Evolutionary conservation across 2,329 filamentous ascomycete genomes (phyloP), one percentile per base, ranked within the genome.

Genomic region (Elsinoe fawcettii): DNA sequence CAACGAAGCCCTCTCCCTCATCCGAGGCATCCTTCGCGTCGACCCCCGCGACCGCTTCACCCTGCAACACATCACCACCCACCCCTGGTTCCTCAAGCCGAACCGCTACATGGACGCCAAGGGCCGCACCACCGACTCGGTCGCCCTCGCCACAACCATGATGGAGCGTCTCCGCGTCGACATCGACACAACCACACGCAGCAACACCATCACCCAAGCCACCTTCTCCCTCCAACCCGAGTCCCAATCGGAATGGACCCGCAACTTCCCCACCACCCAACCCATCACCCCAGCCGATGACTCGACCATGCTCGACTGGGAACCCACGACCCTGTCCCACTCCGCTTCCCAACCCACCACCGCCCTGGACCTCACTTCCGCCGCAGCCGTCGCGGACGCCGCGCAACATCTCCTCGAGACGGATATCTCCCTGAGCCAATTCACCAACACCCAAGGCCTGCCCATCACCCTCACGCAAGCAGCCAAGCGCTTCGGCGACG

Each of bases 141-240:
- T 97, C 60, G 82, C 84, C 56, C 78, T 99, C 47, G 93, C 93
- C n/a, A 95, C 93, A 0, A 85, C 89, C 67, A 96, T 99, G 89
- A 85, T 99, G 56, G 89, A 95, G 69, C 87, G 84, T 57, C 81
- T 99, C 14, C 87, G 83, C 61, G 95, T 99, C 69, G 88, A 96
- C 71, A 91, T 97, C 67, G 84, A 79, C 55, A 81, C 87, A 64
- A 74, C 73, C 49, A 55, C 34, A 1, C 54, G 54, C 16, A 22
- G 11, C 14, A 22, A 7, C n/a, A 56, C 54, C 43, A 49, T 56
- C 43, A 56, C 68, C 71, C 30, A 72, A 65, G n/a, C 60, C 39
- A 20, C 49, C 34, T 37, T 37, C 34, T 37, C 14, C 9, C 34
- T n/a, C 34, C 34, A 37, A 58, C 11, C 16, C 23, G 36, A 55